phyloP scores from a whole-genome alignment of 306 rosid genomes.

The Citrullus colocynthis region DNA sequence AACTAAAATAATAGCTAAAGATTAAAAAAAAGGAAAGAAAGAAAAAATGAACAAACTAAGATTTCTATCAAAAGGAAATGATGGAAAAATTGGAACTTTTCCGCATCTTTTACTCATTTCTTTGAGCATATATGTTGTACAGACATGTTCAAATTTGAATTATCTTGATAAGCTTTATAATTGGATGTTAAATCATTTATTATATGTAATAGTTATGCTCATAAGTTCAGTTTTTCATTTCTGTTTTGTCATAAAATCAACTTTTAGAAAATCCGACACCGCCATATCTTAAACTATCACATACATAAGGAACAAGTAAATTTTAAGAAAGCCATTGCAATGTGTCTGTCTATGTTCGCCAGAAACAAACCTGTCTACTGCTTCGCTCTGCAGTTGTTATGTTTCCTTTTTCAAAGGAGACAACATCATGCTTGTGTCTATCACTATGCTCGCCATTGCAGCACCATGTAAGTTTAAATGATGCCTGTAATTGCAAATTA shows the following conservation, averaged over 20 bases:
- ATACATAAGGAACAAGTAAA: background rate
- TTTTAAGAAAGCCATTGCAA: background rate
- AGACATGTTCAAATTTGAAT: background rate
- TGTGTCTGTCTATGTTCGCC: background rate
- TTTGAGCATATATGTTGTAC: background rate
- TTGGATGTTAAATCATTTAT: background rate
- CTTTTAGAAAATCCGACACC: background rate
- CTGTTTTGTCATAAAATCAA: background rate
- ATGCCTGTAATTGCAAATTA: slow-evolving; percentile 42
- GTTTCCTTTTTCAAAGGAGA: slow-evolving; percentile 90
- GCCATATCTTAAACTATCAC: background rate
- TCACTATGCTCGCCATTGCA: slow-evolving; percentile 80
- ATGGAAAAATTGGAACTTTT: background rate
- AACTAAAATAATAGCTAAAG: background rate
- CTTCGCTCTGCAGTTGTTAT: slow-evolving; percentile 94
- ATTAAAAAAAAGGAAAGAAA: background rate
- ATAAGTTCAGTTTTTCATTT: background rate
- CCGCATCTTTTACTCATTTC: background rate
- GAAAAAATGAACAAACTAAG: background rate
- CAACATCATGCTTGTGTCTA: slow-evolving; percentile 82
- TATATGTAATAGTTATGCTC: background rate
- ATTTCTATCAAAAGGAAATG: background rate
- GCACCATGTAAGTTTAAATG: slow-evolving; percentile 84
- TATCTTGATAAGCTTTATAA: background rate
- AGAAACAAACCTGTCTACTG: slow-evolving; percentile 71